Evolutionary conservation across 2,329 filamentous ascomycete genomes (phyloP), one percentile per base, ranked within the genome.

Genomic region (Metarhizium rileyi): DNA sequence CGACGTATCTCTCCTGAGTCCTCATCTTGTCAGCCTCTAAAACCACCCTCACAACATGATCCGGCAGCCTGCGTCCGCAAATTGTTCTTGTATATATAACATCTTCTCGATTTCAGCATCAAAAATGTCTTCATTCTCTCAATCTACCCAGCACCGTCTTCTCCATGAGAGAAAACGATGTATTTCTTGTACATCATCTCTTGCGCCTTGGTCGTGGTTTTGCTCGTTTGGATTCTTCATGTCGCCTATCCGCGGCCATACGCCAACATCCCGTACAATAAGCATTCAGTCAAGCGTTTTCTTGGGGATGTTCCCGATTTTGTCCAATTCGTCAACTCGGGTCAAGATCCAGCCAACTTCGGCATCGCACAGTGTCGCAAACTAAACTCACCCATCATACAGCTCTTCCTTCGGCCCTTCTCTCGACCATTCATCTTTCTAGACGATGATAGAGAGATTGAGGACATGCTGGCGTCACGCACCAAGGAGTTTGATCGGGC

Each of bases 401-500:
- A 51, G 23, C 20, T 52, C 3, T 76, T 76, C 56, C 56, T 74
- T 48, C 59, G 61, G 10, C 71, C 73, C 0, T 62, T 73, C 14
- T 55, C 55, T 1, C 60, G 58, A 18, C 74, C 73, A 0, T 66
- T 64, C 56, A 61, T 77, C 0, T 50, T 76, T 3, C 52, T 76
- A 2, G 61, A 64, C 20, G 71, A 56, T 12, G 63, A 61, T 4
- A 57, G 59, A 2, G 70, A 73, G 56, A 55, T 59, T n/a, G 66
- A 73, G 52, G 70, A 74, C 53, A 63, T 75, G 41, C 60, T 73
- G 20, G 56, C 66, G 3, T 63, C 68, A 1, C 66, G 70, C 14
- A 47, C 14, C 14, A 68, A 66, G 44, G 72, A 74, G 40, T 75
- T 74, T 44, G 71, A 75, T 55, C 65, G 69, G 10, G 65, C 63